Conservation (phyloP, 306 rosid species). For the Medicago truncatula region MtrunA17r5.0-ANR NC_053045.1:52011001-52011500, state of each 20-base stretch:
- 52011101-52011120: constrained; percentile 4
- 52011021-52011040: constrained; percentile 20
- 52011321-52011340: too few species aligned
- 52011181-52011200: not conserved
- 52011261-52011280: not conserved
- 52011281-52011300: not conserved
- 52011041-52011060: not conserved
- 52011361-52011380: constrained; percentile 83
- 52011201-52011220: not conserved
- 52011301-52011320: not conserved
- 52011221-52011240: not conserved
- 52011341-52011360: constrained; percentile 93
- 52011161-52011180: not conserved
- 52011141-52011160: constrained; percentile 26
- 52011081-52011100: not conserved
- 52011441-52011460: not conserved
- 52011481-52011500: not conserved
- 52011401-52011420: constrained; percentile 55
- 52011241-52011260: constrained; percentile 9
- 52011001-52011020: not conserved
- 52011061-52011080: constrained; percentile 11
- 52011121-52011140: not conserved
- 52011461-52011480: not conserved
- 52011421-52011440: constrained; percentile 43
- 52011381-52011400: constrained; percentile 66